Conservation (phyloP, 139 green algal species). For the Chlorella sp. region DNA sequence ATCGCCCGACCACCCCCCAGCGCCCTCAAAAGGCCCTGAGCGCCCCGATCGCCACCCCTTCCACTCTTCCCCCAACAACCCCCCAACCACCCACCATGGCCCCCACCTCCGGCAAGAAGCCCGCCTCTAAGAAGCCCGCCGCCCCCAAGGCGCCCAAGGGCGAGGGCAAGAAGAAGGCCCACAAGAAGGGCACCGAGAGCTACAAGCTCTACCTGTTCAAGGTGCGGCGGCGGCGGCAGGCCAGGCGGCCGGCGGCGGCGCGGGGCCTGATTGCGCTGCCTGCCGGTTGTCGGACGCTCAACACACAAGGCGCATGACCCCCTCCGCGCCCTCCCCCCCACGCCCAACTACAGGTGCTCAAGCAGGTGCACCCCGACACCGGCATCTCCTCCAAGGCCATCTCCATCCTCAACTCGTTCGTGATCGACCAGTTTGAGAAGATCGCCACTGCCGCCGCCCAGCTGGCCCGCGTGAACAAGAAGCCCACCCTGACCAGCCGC, state of each 20-base stretch:
- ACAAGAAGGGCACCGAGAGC: slow-evolving; percentile 39
- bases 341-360: too few species aligned
- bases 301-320: too few species aligned
- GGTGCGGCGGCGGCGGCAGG: too few species aligned
- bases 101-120: slow-evolving; percentile 14
- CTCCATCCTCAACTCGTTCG: slow-evolving; percentile 84
- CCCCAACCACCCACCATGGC: not conserved
- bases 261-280: too few species aligned
- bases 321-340: too few species aligned
- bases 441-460: slow-evolving; percentile 78
- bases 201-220: slow-evolving; percentile 48
- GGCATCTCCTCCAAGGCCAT: slow-evolving; percentile 84
- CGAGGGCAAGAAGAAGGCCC: slow-evolving; percentile 29
- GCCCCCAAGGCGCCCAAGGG: slow-evolving; percentile 44
- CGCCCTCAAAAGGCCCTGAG: too few species aligned
- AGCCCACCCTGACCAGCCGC: slow-evolving; percentile 86
- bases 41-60: too few species aligned
- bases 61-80: not conserved
- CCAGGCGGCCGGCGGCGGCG: too few species aligned
- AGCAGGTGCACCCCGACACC: slow-evolving; percentile 88
- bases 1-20: too few species aligned
- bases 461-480: slow-evolving; percentile 82
- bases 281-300: too few species aligned
- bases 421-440: slow-evolving; percentile 75
- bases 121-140: slow-evolving; percentile 39